These are phyloP conservation scores for Russula griseocarnosa DNA, from an alignment of 768 basidiomycete genomes.

Conservation along the genomic window DNA sequence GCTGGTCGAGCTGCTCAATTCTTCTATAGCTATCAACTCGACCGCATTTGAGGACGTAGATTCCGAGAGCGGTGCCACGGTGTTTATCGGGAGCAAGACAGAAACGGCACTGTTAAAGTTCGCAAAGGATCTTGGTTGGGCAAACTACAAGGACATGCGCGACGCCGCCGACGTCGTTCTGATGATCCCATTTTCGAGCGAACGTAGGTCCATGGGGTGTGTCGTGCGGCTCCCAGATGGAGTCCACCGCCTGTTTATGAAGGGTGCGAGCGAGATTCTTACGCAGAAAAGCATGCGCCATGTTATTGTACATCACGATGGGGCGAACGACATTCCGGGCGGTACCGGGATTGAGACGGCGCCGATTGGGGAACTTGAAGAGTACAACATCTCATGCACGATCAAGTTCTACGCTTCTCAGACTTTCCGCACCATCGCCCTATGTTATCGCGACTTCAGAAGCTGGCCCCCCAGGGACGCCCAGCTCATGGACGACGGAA, in stretches of 20 bases:
- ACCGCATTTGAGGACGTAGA: constrained; percentile 88
- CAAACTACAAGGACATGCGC: constrained; percentile 61
- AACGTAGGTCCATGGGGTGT: constrained; percentile 92
- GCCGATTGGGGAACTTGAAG: constrained; percentile 62
- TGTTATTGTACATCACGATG: constrained; percentile 57
- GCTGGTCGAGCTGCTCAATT: constrained; percentile 68
- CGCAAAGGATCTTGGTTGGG: constrained; percentile 77
- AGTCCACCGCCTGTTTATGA: constrained; percentile 69
- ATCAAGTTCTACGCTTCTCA: constrained; percentile 99
- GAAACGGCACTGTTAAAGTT: constrained; percentile 89
- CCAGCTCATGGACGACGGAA: constrained; percentile 42
- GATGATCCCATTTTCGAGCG: constrained; percentile 91
- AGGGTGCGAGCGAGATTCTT: constrained; percentile 93
- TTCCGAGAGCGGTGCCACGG: constrained; percentile 50
- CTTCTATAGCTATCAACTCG: constrained; percentile 85
- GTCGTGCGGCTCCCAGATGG: constrained; percentile 61
- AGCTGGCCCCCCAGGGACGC: constrained; percentile 73
- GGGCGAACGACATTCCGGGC: constrained; percentile 30
- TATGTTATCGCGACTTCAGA: constrained; percentile 87
- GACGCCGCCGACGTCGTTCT: constrained; percentile 62
- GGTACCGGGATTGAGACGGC: constrained; percentile 47
- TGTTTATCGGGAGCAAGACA: constrained; percentile 91
- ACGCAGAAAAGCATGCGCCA: constrained; percentile 70
- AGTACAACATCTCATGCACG: constrained; percentile 83
- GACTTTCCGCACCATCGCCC: constrained; percentile 86